Evolutionary conservation across 495 filamentous ascomycete species (phyloP).

Genomic region (Neurospora sp.): DNA sequence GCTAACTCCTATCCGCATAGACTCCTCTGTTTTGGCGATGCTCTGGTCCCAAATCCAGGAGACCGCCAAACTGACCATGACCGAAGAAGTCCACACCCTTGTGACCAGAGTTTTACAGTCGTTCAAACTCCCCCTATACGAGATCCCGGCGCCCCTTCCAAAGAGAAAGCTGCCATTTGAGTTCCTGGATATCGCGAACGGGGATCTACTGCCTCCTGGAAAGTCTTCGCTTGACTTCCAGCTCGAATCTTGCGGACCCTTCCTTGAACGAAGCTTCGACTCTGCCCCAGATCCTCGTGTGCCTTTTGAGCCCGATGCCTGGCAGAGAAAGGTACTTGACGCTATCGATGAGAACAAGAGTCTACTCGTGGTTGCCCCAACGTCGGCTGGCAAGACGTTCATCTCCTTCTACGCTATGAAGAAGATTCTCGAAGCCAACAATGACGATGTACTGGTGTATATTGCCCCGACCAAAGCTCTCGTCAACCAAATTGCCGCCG

Average conservation of each 20-base stretch:
- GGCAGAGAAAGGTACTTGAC: conserved; percentile 67
- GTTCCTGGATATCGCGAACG: neutral
- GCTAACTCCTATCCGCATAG: neutral
- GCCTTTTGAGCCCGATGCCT: conserved; percentile 60
- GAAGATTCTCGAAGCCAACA: conserved; percentile 52
- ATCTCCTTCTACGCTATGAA: conserved; percentile 72
- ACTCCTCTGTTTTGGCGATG: conserved; percentile 5
- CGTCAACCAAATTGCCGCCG: conserved; percentile 75
- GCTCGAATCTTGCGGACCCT: conserved; percentile 56
- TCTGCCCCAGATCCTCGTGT: conserved; percentile 55
- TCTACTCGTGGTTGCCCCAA: conserved; percentile 67
- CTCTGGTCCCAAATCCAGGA: conserved; percentile 5
- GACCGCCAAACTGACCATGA: conserved; percentile 1
- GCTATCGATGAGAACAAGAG: conserved; percentile 58
- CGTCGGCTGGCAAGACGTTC: conserved; percentile 54
- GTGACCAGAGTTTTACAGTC: conserved; percentile 1
- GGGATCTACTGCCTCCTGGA: neutral
- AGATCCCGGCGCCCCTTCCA: neutral
- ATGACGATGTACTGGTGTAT: conserved; percentile 64
- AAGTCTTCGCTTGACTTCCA: conserved; percentile 44
- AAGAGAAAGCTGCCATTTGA: conserved; percentile 4
- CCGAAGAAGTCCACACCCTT: conserved; percentile 1
- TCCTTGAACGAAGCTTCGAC: conserved; percentile 62
- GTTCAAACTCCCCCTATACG: neutral
- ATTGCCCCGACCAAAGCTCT: conserved; percentile 75